Conservation (phyloP, 2,329 filamentous ascomycete species). For the Nigrospora oryzae region DNA sequence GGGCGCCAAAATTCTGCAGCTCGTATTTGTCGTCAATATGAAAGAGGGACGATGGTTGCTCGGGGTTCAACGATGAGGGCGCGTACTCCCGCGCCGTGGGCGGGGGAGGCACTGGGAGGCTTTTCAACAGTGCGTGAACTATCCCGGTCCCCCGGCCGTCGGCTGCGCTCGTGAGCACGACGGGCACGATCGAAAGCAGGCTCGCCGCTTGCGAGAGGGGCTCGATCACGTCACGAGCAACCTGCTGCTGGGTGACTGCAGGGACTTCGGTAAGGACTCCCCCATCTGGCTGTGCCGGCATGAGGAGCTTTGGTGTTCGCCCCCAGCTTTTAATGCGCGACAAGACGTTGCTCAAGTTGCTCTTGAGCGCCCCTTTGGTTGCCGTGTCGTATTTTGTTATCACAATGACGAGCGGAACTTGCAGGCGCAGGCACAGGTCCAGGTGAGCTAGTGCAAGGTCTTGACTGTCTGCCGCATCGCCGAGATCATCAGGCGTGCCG, state of each 20-base stretch:
- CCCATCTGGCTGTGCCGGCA: constrained; percentile 38
- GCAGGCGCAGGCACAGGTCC: constrained; percentile 73
- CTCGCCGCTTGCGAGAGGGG: constrained; percentile 34
- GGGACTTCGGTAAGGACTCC: constrained; percentile 50
- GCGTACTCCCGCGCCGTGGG: constrained; percentile 46
- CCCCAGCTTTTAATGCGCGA: constrained; percentile 69
- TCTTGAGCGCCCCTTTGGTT: constrained; percentile 60
- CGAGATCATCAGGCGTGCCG: constrained; percentile 38
- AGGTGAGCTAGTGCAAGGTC: constrained; percentile 75
- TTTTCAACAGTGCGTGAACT: constrained; percentile 72
- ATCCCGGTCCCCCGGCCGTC: constrained; percentile 75
- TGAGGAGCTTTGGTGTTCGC: constrained; percentile 66
- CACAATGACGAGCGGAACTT: constrained; percentile 68
- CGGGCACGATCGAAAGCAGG: constrained; percentile 57
- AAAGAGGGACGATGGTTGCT: constrained; percentile 61
- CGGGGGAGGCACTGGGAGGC: constrained; percentile 59
- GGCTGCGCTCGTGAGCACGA: constrained; percentile 80
- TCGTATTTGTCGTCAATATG: constrained; percentile 88
- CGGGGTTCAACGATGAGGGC: constrained; percentile 46
- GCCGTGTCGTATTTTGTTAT: constrained; percentile 90
- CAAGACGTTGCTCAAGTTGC: constrained; percentile 64
- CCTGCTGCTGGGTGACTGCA: constrained; percentile 45
- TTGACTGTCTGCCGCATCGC: constrained; percentile 45
- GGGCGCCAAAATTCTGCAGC: constrained; percentile 54
- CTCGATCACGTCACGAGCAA: constrained; percentile 42